Evolutionary conservation across 1,284 basidiomycete genomes (phyloP).

Genomic region (Moesziomyces globuligerus): DNA sequence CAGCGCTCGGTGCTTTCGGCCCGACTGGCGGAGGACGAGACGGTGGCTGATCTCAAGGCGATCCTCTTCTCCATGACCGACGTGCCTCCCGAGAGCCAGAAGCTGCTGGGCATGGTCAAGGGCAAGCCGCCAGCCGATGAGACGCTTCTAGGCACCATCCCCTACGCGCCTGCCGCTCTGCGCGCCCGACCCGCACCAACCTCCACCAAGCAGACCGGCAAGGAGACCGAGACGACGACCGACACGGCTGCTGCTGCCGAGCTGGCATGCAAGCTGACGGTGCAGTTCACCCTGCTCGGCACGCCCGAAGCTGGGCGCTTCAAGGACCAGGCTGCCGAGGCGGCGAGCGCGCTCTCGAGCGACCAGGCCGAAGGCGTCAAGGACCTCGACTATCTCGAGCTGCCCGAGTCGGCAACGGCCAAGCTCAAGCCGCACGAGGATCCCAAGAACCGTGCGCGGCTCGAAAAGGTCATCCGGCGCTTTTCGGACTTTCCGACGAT

Average conservation of each 20-base stretch:
- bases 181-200: conserved; percentile 16
- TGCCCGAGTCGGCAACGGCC: conserved; percentile 13
- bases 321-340: conserved; percentile 75
- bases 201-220: too few relatives aligned
- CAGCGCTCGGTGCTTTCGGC: conserved; percentile 34
- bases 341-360: conserved; percentile 4
- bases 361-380: conserved; percentile 27
- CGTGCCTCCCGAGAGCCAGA: conserved; percentile 86
- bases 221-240: conserved; percentile 7
- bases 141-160: conserved; percentile 31
- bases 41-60: conserved; percentile 59
- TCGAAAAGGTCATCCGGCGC: conserved; percentile 49
- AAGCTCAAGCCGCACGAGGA: conserved; percentile 24
- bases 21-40: conserved; percentile 39
- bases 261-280: conserved; percentile 37
- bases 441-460: conserved; percentile 42
- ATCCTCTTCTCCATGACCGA: conserved; percentile 77
- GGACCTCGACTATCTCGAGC: conserved; percentile 42
- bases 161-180: conserved; percentile 41
- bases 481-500: conserved; percentile 56
- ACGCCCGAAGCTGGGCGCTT: conserved; percentile 56
- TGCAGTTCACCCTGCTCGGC: conserved; percentile 53
- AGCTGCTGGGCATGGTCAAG: conserved; percentile 85
- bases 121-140: conserved; percentile 77
- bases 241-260: conserved; percentile 25